Evolutionary conservation across 352 stramenopile species (phyloP), one percentile per base, ranked within the genome.

Genomic region (Phytophthora pseudosyringae): DNA sequence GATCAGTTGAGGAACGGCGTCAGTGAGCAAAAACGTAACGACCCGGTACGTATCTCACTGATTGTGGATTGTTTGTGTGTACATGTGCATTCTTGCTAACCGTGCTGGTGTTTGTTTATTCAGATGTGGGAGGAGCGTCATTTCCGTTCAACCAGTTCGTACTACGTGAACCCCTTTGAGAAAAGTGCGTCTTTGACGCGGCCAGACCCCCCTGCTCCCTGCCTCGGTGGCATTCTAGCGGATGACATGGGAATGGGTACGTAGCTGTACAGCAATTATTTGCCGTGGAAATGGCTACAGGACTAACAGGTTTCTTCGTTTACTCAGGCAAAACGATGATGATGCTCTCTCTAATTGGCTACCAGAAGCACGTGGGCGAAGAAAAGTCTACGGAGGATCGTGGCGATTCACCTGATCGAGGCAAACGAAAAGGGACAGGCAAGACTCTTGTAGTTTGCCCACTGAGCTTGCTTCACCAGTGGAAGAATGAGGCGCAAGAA

Each of bases 161-260:
- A 93, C 51, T 96, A 81, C 48, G 80, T 96, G 29, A 97, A 94
- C 29, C 71, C 76, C 7, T 95, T 94, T 36, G 88, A 94, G 59
- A 91, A 90, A 55, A 78, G 78, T 47, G 86, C 81, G 15, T 94
- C 83, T 35, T 75, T 96, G 32, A 68, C 56, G 35, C 71, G 70
- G 3, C 88, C 82, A 15, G 47, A 78, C 46, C 80, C 75, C 46
- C 85, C 83, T 29, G 62, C 56, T 13, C 89, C 80, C 9, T 94
- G 82, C 53, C 67, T 80, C 8, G 90, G 90, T 25, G 91, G 91
- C 16, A 97, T 98, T 58, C 67, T 98, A 15, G 89, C 89, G 2
- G 91, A 98, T 36, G 91, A 97, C 49, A 97, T 97, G 90, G 91
- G 91, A 47, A 92, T 98, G 80, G 91, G 90, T 78, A 83, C 59